Base-by-base conservation (phyloP, 2,329 filamentous ascomycete species). In the Aureobasidium sp. region DNA sequence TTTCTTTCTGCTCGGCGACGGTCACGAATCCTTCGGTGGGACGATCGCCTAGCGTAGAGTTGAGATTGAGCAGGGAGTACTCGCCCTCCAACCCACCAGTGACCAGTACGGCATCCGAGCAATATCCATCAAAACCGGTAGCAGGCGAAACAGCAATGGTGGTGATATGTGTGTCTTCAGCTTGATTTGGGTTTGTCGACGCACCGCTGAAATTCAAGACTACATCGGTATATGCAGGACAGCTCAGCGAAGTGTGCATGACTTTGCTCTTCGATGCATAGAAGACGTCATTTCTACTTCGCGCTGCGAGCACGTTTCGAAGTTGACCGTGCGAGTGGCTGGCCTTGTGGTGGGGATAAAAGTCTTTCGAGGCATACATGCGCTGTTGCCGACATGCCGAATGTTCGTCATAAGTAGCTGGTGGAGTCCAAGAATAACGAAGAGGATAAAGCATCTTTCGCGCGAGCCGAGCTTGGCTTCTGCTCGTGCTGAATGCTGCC, bases 311-410 rank as follows among this genome's bases (percentile, higher is more conserved):
- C 9, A 83, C 71, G 64, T 85, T 84, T 15, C 83, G 81, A 3
- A 86, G 76, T 66, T 86, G 83, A 65, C 83, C 85, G 68, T 86
- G 83, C 34, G 79, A 76, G 50, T 81, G 77, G n/a, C 74, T 76
- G 5, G 80, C 77, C 59, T 74, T 77, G 64, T 80, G 77, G 11
- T 72, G 72, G 0, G 78, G 71, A 67, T 65, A 62, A 65, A 71
- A 75, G 59, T 60, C 62, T 8, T 65, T 64, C 59, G 71, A 72
- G 15, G 59, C 66, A 62, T 71, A 72, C 13, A 66, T 63, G 29
- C 42, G 61, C 54, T 68, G 65, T 13, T 54, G 48, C 10, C 34
- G 53, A 11, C 42, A 58, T 30, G 30, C 7, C 15, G 42, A 44
- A 25, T 48, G 11, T n/a, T 58, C 42, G 16, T 58, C 30, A 30